A percentile compares a stretch with the other conserved stretches of the same genome.
phyloP scores from a whole-genome alignment of 1,139 yeast genomes.

The Yarrowia galli region DNA sequence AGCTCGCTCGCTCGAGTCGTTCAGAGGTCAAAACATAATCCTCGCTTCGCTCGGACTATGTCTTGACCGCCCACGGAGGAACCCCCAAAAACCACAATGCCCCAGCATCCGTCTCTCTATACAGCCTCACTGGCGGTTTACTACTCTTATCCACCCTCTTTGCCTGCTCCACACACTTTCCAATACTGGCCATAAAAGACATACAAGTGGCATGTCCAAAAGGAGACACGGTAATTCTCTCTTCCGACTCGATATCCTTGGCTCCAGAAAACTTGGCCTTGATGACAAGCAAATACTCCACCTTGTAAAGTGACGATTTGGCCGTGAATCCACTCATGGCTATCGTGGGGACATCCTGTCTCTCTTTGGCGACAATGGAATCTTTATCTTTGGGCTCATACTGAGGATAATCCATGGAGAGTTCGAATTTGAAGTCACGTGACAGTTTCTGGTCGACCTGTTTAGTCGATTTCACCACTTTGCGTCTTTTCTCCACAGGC shows the following conservation, averaged over 20 bases:
- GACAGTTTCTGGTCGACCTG: constrained; percentile 48
- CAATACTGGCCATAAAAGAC: constrained; percentile 50
- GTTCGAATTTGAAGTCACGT: constrained; percentile 46
- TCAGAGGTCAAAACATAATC: too few relatives aligned
- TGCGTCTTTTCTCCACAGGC: constrained; percentile 48
- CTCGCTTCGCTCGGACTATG: not conserved
- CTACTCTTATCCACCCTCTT: constrained; percentile 53
- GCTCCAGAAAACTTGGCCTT: constrained; percentile 53
- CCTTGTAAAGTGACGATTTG: constrained; percentile 50
- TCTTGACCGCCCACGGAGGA: constrained; percentile 35
- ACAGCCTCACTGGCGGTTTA: constrained; percentile 33
- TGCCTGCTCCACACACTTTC: constrained; percentile 50
- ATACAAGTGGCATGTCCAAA: constrained; percentile 53
- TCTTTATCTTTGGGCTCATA: constrained; percentile 47
- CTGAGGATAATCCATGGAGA: constrained; percentile 49
- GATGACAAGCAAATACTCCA: constrained; percentile 50
- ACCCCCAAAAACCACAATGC: constrained; percentile 36
- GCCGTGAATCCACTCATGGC: constrained; percentile 52
- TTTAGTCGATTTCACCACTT: constrained; percentile 48
- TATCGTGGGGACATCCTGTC: constrained; percentile 51
- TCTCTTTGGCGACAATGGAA: constrained; percentile 49
- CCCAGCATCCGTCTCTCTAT: constrained; percentile 25
- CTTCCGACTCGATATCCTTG: constrained; percentile 52
- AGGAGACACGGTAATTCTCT: constrained; percentile 52
- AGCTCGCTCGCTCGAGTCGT: not conserved